phyloP scores from a whole-genome alignment of 2,329 filamentous ascomycete species.

The Penicillium sp. region DNA sequence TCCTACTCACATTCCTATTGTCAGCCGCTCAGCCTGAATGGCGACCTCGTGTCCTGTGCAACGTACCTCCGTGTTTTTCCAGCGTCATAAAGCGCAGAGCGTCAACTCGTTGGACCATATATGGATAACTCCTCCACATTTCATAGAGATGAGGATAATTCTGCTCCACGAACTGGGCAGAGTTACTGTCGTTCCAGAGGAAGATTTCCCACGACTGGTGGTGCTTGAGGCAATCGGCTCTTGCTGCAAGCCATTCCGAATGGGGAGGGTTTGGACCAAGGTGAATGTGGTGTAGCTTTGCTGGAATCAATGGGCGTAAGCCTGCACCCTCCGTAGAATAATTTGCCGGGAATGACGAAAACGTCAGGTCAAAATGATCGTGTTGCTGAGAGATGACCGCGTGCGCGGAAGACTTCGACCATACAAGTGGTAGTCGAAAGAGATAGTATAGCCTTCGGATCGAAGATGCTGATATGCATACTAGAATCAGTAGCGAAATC shows the following conservation, averaged over 20 bases:
- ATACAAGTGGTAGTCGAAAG: neutral
- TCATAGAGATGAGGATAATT: conserved; percentile 4
- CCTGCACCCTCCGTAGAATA: neutral
- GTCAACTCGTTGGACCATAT: neutral
- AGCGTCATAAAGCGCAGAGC: conserved; percentile 2
- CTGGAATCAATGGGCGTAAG: neutral
- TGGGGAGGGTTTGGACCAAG: neutral
- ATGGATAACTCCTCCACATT: conserved; percentile 3
- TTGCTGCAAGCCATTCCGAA: neutral
- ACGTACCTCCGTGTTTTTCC: conserved; percentile 1
- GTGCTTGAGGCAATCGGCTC: neutral
- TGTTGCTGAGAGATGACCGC: conserved; percentile 1
- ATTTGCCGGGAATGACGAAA: neutral
- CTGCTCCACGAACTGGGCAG: conserved; percentile 1
- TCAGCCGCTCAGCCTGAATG: neutral
- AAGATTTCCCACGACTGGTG: conserved; percentile 1
- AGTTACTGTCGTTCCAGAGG: conserved; percentile 5
- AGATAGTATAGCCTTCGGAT: conserved; percentile 4
- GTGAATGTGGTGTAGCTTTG: conserved; percentile 2
- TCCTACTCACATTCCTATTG: neutral
- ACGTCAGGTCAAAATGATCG: conserved; percentile 1
- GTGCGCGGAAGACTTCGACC: neutral
- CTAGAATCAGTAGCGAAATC: neutral
- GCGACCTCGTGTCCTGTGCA: too few species aligned
- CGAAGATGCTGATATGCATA: neutral